A percentile compares a stretch with the other conserved stretches of the same genome.
These are phyloP conservation scores for Trebouxia sp. DNA, from an alignment of 139 green algal species.

Conservation along the genomic window DNA sequence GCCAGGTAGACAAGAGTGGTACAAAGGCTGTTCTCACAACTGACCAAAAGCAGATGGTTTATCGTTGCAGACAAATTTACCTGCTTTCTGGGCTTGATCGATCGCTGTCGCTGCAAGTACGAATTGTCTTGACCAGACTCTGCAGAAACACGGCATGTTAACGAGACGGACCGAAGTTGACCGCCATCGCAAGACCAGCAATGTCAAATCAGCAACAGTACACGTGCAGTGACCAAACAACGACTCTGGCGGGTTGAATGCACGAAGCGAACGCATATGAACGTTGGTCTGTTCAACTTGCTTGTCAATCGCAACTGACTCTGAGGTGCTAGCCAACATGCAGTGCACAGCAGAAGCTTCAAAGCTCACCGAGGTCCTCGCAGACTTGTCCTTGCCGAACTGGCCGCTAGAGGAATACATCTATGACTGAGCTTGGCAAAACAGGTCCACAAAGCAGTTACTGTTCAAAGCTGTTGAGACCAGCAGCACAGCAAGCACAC, in stretches of 20 bases:
- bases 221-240: no score
- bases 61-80: not conserved
- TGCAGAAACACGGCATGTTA: not conserved
- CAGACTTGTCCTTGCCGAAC: not conserved
- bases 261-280: no score
- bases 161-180: not conserved
- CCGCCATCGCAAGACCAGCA: not conserved
- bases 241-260: no score
- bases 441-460: not conserved
- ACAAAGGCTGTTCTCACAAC: not conserved
- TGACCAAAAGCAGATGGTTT: not conserved
- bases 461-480: not conserved
- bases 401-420: conserved; percentile 10
- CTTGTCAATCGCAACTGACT: not conserved
- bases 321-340: not conserved
- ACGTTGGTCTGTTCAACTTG: not conserved
- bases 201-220: no score
- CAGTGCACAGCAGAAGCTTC: no score
- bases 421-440: not conserved
- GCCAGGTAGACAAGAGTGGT: not conserved
- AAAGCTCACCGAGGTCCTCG: not conserved
- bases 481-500: not conserved
- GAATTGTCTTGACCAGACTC: not conserved
- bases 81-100: not conserved
- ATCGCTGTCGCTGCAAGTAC: not conserved